Evolutionary conservation across 2,329 filamentous ascomycete genomes (phyloP).

Genomic region (Fusarium mangiferae): DNA sequence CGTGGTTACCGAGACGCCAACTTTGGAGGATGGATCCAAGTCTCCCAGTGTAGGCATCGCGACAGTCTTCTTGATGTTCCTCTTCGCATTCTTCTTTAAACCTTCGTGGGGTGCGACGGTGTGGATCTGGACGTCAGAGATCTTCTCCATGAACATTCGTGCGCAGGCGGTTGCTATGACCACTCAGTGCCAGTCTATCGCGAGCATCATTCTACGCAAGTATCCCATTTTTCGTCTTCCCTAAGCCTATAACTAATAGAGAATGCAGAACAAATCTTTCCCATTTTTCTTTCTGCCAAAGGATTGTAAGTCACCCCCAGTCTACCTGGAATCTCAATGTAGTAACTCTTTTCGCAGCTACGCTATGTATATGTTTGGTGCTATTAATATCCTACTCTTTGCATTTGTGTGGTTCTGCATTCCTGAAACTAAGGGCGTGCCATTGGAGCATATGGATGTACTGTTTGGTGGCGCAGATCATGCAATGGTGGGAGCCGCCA

Average conservation of each 20-base stretch:
- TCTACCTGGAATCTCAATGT: neutral
- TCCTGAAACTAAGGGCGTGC: neutral
- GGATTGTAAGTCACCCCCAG: neutral
- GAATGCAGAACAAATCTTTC: neutral
- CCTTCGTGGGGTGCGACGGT: constrained; percentile 75
- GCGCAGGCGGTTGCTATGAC: constrained; percentile 69
- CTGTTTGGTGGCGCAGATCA: neutral
- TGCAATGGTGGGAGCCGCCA: neutral
- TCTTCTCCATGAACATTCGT: constrained; percentile 71
- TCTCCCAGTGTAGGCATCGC: constrained; percentile 67
- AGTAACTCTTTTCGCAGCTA: neutral
- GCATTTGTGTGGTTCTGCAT: constrained; percentile 6
- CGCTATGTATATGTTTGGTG: constrained; percentile 9
- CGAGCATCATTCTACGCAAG: constrained; percentile 5
- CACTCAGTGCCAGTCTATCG: constrained; percentile 6
- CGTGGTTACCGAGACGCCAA: constrained; percentile 59
- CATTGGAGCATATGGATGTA: constrained; percentile 3
- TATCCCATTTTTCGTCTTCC: fast-evolving
- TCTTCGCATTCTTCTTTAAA: constrained; percentile 74
- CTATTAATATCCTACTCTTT: neutral
- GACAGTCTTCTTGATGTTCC: constrained; percentile 73
- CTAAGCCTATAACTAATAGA: fast-evolving
- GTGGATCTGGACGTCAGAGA: constrained; percentile 73
- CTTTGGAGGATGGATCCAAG: constrained; percentile 60
- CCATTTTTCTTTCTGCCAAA: neutral